Evolutionary conservation across 83 land plant species (phyloP).

Genomic region (Diphasiastrum complanatum): DNA sequence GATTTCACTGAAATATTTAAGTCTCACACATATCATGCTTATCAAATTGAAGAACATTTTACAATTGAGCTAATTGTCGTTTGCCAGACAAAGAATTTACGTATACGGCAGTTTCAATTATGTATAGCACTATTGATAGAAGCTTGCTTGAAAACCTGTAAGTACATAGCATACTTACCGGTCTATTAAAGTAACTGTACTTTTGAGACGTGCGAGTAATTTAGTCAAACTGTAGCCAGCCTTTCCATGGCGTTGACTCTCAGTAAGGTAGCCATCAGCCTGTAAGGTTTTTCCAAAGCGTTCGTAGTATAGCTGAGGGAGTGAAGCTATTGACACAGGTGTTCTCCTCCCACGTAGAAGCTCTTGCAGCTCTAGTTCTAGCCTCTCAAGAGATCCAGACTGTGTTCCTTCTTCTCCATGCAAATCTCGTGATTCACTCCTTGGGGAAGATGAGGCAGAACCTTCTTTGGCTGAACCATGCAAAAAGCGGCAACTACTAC

Average conservation of each 20-base stretch:
- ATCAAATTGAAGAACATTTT: no score
- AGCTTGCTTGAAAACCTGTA: background rate
- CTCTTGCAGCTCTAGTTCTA: slow-evolving; percentile 9
- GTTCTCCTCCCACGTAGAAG: background rate
- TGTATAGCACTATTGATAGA: background rate
- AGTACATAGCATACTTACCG: background rate
- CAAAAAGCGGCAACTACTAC: slow-evolving; percentile 3
- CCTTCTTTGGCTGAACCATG: background rate
- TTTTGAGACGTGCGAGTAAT: background rate
- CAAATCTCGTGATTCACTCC: background rate
- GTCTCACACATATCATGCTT: background rate
- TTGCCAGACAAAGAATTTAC: no score
- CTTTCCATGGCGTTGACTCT: no score
- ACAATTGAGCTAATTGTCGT: no score
- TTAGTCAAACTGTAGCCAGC: no score
- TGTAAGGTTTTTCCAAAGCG: slow-evolving; percentile 7
- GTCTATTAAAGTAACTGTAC: background rate
- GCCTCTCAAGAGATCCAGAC: background rate
- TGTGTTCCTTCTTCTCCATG: background rate
- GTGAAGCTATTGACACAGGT: slow-evolving; percentile 10
- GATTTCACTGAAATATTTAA: background rate
- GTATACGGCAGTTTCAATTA: background rate
- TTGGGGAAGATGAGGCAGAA: background rate
- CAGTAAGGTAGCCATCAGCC: no score
- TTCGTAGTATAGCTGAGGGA: slow-evolving; percentile 13